Base-by-base conservation (phyloP, 208 protist genomes). In the Crithidia fasciculata region DNA sequence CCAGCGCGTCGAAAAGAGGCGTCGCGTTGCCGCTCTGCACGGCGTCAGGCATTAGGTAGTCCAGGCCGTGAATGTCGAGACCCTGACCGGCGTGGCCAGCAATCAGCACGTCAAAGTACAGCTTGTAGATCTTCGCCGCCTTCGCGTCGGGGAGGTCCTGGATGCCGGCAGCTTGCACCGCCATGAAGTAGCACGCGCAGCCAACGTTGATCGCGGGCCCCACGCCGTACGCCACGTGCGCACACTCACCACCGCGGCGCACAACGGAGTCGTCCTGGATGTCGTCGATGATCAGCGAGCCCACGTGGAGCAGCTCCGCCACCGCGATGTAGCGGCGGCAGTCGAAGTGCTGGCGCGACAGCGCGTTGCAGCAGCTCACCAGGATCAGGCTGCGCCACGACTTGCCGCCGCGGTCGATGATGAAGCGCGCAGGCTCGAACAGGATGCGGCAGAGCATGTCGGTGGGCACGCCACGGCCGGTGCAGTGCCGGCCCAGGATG, bases 251-350 rank as follows among this genome's bases (percentile, higher is more conserved):
- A 40, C 89, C 87, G 45, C 89, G 80, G n/a, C 89, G 78, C 8
- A 89, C 69, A n/a, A 80, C 37, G 10, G 89, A 91, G 49, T 86
- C 72, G 56, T 94, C 89, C 49, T 94, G 72, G 67, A 94, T 87
- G 69, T 94, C 89, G 58, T 94, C 87, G 54, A 94, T 90, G 59
- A 92, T 87, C 39, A 92, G 76, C 10, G 89, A 92, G 18, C 89
- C 89, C 15, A 87, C 80, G 65, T 94, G 89, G 6, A 90, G 74
- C 57, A 94, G 72, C 56, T 94, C 86, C 0, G 82, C 66, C 15
- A 92, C 82, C 10, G 80, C 80, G 67, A 89, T 84, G 62, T 86
- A 90, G 8, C 64, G 71, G 16, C 55, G 54, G 66, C 81, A 89
- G 61, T 93, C 86, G 67, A 88, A 87, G 52, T 91, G 87, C 64